Percentiles rank a stretch among this genome's conserved stretches.
Conservation (phyloP, 2,329 filamentous ascomycete genomes). For the Coleophoma eucalyptorum region DNA sequence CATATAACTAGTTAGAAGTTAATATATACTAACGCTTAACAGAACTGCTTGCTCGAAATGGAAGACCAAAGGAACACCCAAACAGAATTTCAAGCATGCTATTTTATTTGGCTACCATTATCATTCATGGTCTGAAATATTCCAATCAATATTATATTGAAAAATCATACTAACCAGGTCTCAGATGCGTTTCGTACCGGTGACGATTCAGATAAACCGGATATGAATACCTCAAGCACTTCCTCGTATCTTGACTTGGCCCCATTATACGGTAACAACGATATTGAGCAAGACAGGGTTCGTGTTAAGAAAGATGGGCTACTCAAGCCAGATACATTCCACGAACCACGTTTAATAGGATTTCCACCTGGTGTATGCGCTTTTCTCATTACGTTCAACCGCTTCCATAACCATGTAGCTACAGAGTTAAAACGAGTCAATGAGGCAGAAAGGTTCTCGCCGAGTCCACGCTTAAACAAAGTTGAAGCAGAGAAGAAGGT, state of each 20-base stretch:
- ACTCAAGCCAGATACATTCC: conserved; percentile 67
- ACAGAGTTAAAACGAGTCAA: conserved; percentile 76
- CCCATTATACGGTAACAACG: conserved; percentile 3
- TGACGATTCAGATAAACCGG: conserved; percentile 29
- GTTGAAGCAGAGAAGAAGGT: conserved; percentile 57
- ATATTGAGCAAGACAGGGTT: conserved; percentile 36
- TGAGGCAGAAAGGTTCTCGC: conserved; percentile 69
- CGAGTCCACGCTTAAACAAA: conserved; percentile 42
- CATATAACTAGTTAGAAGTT: background rate
- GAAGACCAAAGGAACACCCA: conserved; percentile 53
- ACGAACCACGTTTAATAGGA: conserved; percentile 62
- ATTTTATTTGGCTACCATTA: conserved; percentile 70
- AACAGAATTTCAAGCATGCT: conserved; percentile 67
- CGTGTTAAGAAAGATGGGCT: conserved; percentile 64
- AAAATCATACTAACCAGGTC: background rate
- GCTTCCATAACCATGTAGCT: conserved; percentile 85
- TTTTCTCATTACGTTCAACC: conserved; percentile 70
- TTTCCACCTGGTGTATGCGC: conserved; percentile 68
- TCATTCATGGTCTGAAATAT: conserved; percentile 36
- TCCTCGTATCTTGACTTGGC: conserved; percentile 5
- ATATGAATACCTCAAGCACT: conserved; percentile 28
- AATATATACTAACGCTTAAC: background rate
- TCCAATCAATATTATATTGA: background rate
- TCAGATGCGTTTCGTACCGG: conserved; percentile 36
- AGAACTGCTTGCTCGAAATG: conserved; percentile 45